phyloP scores from a whole-genome alignment of 176 grass and related monocot species.

The Phoenix dactylifera region DNA sequence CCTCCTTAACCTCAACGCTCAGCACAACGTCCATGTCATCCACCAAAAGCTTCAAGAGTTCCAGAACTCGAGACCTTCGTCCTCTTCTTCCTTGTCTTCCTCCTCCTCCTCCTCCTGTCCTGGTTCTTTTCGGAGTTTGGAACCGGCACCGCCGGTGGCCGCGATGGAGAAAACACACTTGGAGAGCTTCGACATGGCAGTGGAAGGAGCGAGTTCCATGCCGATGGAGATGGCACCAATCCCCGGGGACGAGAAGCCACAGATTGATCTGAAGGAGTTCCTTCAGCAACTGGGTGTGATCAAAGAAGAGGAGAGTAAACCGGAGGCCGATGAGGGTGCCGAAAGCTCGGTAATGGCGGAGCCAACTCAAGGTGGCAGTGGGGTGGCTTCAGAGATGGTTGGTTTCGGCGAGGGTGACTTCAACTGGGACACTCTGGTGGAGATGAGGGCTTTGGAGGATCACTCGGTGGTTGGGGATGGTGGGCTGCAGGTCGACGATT shows the following conservation, averaged over 20 bases:
- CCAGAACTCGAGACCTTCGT: constrained; percentile 29
- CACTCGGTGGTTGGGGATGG: constrained; percentile 25
- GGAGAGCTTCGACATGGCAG: neutral
- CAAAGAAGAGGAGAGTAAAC: constrained; percentile 8
- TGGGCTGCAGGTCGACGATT: constrained; percentile 56
- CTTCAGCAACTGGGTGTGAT: constrained; percentile 94
- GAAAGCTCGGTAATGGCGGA: too few relatives aligned
- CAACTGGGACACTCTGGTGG: constrained; percentile 82
- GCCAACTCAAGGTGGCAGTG: neutral
- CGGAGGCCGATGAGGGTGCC: constrained; percentile 14
- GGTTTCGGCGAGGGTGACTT: constrained; percentile 44
- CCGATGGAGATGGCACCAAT: neutral
- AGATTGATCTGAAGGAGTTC: constrained; percentile 98
- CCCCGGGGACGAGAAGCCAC: constrained; percentile 37
- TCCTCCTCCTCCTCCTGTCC: neutral
- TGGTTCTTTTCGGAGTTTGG: constrained; percentile 4
- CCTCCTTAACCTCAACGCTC: constrained; percentile 93
- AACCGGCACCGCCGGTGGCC: constrained; percentile 6
- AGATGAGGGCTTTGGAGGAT: constrained; percentile 54
- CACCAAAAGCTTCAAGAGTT: constrained; percentile 94
- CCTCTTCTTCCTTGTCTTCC: neutral
- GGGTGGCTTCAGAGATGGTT: constrained; percentile 20
- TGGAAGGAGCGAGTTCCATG: neutral
- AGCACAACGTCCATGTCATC: constrained; percentile 99
- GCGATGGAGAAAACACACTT: constrained; percentile 14